Evolutionary conservation across 495 filamentous ascomycete species (phyloP), one percentile per base, ranked within the genome.

Genomic region (Cryomyces minteri): DNA sequence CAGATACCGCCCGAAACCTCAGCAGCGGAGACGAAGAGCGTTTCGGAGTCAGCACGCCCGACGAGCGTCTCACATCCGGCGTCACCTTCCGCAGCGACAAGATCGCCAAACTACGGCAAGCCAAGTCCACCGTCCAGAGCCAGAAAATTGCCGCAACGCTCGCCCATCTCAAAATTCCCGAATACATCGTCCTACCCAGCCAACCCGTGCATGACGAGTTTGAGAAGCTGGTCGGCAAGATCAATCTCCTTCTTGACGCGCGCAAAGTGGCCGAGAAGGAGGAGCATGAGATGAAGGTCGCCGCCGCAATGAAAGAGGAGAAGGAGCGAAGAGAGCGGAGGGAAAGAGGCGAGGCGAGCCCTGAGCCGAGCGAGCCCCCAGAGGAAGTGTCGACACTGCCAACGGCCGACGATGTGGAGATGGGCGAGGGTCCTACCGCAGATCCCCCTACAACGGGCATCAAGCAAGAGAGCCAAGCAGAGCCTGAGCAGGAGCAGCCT

Each of bases 191-290:
- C 32, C 92, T 98, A 79, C 87, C 88, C 0, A 96, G 92, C 0
- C 73, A 74, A 12, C 72, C 71, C 1, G 84, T 93, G 1, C 78
- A 80, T 39, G 77, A 77, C 53, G 76, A 77, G 51, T 94, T 87
- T 57, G 90, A 95, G 62, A 66, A 70, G 44, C 68, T 98, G 33
- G 77, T 94, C 48, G 66, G 63, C 28, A 73, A 74, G 11, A 84
- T 98, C 39, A 74, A 78, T 32, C 58, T 71, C 9, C 62, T 98
- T 12, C 69, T 98, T 1, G 90, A 98, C 51, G 67, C 81, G 8
- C 67, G 84, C 45, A 95, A 94, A 63, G 60, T 86, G 7, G 65
- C 71, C 5, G 90, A 98, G 60, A 93, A 92, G 62, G 63, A 94
- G 0, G 82, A 88, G 43, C 76, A 74, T 9, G 90, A 98, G 64